Evolutionary conservation across 78 protist genomes (phyloP).

Genomic region (Isochrysis galbana): DNA sequence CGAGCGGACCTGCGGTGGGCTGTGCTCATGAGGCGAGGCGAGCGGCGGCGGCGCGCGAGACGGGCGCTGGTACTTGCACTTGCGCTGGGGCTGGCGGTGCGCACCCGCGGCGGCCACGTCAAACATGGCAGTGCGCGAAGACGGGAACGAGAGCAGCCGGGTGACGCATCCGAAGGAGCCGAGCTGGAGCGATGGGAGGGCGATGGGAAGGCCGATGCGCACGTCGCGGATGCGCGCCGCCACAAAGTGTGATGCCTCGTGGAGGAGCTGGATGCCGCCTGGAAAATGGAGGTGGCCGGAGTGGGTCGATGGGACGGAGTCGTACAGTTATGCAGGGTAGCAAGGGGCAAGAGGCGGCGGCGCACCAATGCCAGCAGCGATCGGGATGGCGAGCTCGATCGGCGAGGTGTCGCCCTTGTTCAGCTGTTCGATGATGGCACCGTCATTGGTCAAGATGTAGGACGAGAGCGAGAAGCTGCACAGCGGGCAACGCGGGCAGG

Average conservation of each 20-base stretch:
- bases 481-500: too few relatives aligned
- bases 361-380: neutral
- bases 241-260: neutral
- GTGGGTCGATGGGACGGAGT: too few relatives aligned
- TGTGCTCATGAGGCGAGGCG: too few relatives aligned
- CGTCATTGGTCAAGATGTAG: neutral
- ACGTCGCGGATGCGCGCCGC: neutral
- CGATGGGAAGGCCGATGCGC: neutral
- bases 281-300: too few relatives aligned
- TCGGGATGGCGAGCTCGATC: neutral
- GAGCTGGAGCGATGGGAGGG: neutral
- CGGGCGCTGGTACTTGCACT: too few relatives aligned
- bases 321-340: too few relatives aligned
- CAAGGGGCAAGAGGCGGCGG: too few relatives aligned
- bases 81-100: too few relatives aligned
- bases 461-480: neutral
- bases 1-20: too few relatives aligned
- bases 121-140: neutral
- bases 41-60: too few relatives aligned
- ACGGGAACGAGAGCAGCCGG: neutral
- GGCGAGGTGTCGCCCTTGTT: neutral
- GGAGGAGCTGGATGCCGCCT: neutral
- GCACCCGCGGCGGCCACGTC: constrained; percentile 1
- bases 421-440: neutral
- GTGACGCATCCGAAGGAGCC: neutral